These are phyloP conservation scores for Pleurotus sapidus DNA, from an alignment of 768 basidiomycete genomes.

Conservation along the genomic window DNA sequence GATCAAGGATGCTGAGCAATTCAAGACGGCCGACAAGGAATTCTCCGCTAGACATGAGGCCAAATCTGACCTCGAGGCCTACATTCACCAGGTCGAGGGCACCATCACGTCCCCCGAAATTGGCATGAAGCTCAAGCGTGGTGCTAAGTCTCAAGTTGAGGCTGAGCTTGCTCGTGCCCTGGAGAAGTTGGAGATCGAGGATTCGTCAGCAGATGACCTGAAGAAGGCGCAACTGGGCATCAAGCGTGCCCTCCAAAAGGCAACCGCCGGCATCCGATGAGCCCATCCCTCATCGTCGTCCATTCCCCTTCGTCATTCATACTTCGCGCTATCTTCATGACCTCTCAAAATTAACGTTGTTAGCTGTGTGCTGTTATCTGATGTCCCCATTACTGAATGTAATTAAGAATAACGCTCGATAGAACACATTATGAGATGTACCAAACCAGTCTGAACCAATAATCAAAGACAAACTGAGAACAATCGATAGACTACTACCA, in stretches of 20 bases:
- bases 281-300: conserved; percentile 12
- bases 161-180: conserved; percentile 96
- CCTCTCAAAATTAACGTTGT: background rate
- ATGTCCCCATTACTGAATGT: conserved; percentile 3
- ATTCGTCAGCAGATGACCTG: conserved; percentile 90
- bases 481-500: background rate
- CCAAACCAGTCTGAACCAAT: background rate
- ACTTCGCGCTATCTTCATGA: conserved; percentile 13
- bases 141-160: conserved; percentile 93
- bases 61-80: conserved; percentile 96
- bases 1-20: conserved; percentile 99
- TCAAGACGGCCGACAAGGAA: conserved; percentile 95
- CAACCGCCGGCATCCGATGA: conserved; percentile 86
- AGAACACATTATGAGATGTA: background rate
- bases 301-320: conserved; percentile 14
- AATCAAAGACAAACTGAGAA: background rate
- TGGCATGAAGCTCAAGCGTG: conserved; percentile 98
- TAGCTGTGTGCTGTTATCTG: conserved; percentile 2
- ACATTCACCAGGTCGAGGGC: conserved; percentile 94
- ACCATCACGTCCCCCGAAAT: conserved; percentile 97
- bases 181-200: conserved; percentile 98
- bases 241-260: conserved; percentile 98
- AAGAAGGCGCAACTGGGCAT: conserved; percentile 94
- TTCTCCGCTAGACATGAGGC: conserved; percentile 98
- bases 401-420: background rate